Percentiles rank a stretch among this genome's conserved stretches.
phyloP scores from a whole-genome alignment of 768 basidiomycete species.

The Pleurotus cornucopiae region DNA sequence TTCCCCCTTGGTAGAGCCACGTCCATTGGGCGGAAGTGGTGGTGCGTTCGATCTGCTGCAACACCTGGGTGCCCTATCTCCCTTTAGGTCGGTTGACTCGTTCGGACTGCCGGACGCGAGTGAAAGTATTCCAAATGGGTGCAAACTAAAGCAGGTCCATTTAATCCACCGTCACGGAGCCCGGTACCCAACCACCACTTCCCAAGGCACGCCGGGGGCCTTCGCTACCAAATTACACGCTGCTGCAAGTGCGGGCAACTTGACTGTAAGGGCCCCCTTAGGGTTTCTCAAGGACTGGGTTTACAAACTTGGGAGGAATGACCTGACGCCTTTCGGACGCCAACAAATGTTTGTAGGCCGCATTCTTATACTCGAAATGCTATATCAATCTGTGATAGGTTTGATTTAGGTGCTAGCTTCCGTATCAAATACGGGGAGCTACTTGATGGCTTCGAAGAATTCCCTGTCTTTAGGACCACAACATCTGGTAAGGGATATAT shows the following conservation, averaged over 20 bases:
- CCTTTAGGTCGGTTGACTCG: constrained; percentile 45
- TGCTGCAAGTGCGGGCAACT: constrained; percentile 33
- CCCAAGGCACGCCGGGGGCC: constrained; percentile 36
- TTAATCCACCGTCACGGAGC: constrained; percentile 70
- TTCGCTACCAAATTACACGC: constrained; percentile 47
- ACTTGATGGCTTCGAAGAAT: constrained; percentile 36
- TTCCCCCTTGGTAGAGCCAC: constrained; percentile 40
- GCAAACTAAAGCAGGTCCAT: constrained; percentile 46
- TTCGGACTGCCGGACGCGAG: constrained; percentile 48
- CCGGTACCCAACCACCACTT: constrained; percentile 43
- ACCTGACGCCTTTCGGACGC: constrained; percentile 73
- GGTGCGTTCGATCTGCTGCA: constrained; percentile 37
- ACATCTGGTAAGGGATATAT: constrained; percentile 35
- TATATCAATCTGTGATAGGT: constrained; percentile 15
- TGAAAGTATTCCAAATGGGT: constrained; percentile 40
- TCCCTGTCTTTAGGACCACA: constrained; percentile 65
- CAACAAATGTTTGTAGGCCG: constrained; percentile 48
- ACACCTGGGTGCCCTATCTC: constrained; percentile 44
- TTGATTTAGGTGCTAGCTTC: constrained; percentile 51
- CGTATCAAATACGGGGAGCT: constrained; percentile 59
- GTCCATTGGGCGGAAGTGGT: constrained; percentile 25
- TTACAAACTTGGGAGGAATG: constrained; percentile 74
- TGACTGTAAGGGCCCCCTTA: constrained; percentile 51
- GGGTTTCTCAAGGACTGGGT: constrained; percentile 70
- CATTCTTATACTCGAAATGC: neutral